Base-by-base conservation (phyloP, 1,284 basidiomycete genomes). In the Porodaedalea pini region DNA sequence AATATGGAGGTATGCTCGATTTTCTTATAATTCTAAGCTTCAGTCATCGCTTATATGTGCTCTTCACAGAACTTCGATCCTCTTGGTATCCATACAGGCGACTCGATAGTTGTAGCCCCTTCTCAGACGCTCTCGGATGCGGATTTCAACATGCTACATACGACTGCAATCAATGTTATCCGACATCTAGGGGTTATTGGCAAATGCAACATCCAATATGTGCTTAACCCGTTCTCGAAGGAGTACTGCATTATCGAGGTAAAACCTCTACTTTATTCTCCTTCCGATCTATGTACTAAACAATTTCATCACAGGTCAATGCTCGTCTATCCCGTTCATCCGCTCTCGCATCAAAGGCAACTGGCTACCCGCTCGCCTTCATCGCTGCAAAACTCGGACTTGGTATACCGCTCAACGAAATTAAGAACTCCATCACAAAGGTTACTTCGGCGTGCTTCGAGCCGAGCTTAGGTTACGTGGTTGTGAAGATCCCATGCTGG, bases 1-100 rank as follows among this genome's bases (percentile, higher is more conserved):
- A 99, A 99, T 78, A 98, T 99, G 96, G 95, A 98, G 90, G 94
- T 92, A 57, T 60, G 86, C n/a, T n/a, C n/a, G n/a, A n/a, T n/a
- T n/a, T n/a, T n/a, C n/a, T n/a, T 31, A 51, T 37, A 17, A 19
- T 59, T 34, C 53, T 8, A 48, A 7, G 19, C 34, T 6, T 47
- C 1, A 32, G 25, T 54, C 34, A 36, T 36, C n/a, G 19, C 36
- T 45, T 27, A 27, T 39, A 39, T 50, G 36, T 43, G 15, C 2
- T 54, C 54, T 62, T 51, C 40, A 37, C 17, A 97, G 93, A 98
- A 98, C 78, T 99, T 99, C 67, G 96, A 98, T 71, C 96, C 97
- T 37, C 82, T 99, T 37, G 97, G 96, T 63, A 98, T 98, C 67
- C 97, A 99, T 71, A 99, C 96, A 0, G 96, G 97, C 62, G 96